Evolutionary conservation across 257 asterid genomes (phyloP).

Genomic region (Knoxia roxburghii): DNA sequence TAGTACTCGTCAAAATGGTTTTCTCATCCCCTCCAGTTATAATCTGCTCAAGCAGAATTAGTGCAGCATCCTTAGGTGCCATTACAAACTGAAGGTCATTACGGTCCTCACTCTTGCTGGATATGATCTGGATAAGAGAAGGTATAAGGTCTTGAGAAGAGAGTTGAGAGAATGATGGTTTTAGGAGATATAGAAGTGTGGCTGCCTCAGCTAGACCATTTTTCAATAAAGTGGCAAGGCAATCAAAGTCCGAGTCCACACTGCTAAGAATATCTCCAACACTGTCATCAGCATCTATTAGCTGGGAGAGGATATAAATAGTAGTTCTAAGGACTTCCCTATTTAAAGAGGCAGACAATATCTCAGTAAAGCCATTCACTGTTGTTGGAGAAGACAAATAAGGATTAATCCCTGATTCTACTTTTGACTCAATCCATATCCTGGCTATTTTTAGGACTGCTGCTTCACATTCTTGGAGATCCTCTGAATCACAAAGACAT

Average conservation of each 20-base stretch:
- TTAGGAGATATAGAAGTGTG: slow-evolving; percentile 45
- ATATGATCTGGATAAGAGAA: slow-evolving; percentile 40
- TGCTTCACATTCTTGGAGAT: slow-evolving; percentile 71
- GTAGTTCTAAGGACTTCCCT: slow-evolving; percentile 61
- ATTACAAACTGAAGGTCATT: slow-evolving; percentile 35
- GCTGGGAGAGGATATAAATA: slow-evolving; percentile 50
- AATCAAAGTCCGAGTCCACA: slow-evolving; percentile 64
- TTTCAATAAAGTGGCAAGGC: slow-evolving; percentile 53
- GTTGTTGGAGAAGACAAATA: slow-evolving; percentile 65
- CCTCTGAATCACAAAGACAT: slow-evolving; percentile 68
- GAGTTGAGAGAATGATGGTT: slow-evolving; percentile 61
- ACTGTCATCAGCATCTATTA: slow-evolving; percentile 47
- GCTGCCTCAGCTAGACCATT: slow-evolving; percentile 77
- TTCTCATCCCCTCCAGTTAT: slow-evolving; percentile 60
- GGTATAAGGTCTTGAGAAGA: slow-evolving; percentile 42
- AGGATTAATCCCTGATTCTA: slow-evolving; percentile 50
- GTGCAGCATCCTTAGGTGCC: slow-evolving; percentile 71
- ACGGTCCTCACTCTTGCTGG: slow-evolving; percentile 43
- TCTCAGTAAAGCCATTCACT: slow-evolving; percentile 61
- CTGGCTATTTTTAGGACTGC: slow-evolving; percentile 48
- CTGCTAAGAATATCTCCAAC: slow-evolving; percentile 49
- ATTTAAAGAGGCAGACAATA: slow-evolving; percentile 59
- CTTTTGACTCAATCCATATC: slow-evolving; percentile 59
- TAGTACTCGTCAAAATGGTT: slow-evolving; percentile 31
- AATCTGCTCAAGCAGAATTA: slow-evolving; percentile 57